Evolutionary conservation across 2,329 filamentous ascomycete genomes (phyloP), one percentile per base, ranked within the genome.

Genomic region (Arthrinium phaeospermum): DNA sequence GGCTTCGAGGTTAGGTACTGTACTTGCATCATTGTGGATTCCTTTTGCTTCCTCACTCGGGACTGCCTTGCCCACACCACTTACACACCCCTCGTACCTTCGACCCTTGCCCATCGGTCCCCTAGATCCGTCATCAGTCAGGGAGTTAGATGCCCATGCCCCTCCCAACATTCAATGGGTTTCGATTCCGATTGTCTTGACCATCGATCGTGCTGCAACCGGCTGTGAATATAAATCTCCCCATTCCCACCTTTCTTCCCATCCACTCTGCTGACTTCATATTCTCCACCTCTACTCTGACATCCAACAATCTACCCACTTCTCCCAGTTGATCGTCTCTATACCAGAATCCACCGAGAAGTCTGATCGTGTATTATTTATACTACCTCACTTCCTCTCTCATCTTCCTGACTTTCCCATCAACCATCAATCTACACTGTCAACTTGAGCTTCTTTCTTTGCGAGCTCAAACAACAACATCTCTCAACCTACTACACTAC

Each of bases 121-220:
- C 53, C 53, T 61, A 61, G 53, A 61, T 61, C 53, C 53, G 53
- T 61, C 53, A 61, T 61, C 53, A 61, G 53, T 37, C 53, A 61
- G 53, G 7, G 30, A 53, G 24, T 53, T 30, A 34, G 27, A 57
- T 57, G 24, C 47, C 27, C 13, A 30, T 57, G 27, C 51, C 51
- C 24, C 24, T 53, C 51, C 27, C 53, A 61, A 61, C 53, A 61
- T 61, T 61, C 30, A 37, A 22, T 61, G 53, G 16, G n/a, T 12
- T 61, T 57, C 53, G 53, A 37, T 61, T 61, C n/a, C 34, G 57
- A 64, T 64, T 64, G 53, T n/a, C 57, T 22, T 64, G 34, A 64
- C 57, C 24, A 64, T 64, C 57, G 57, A 64, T 64, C 57, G 57
- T 64, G 34, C 57, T 41, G 37, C 10, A 10, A 41, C 37, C 57